Conservation (phyloP, 2,329 filamentous ascomycete species). For the Clarireedia monteithiana region DNA sequence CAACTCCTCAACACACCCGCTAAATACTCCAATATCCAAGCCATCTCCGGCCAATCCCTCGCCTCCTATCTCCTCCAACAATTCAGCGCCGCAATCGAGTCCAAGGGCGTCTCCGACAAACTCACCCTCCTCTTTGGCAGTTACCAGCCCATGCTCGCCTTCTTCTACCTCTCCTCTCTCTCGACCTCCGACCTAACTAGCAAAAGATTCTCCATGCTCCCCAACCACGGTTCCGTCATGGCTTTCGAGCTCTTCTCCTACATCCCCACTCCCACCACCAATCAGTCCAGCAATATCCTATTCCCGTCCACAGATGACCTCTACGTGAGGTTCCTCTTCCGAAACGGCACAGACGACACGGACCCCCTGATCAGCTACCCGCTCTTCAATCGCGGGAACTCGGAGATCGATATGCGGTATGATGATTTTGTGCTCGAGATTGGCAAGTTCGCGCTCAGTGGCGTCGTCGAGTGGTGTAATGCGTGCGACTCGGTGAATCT, state of each 20-base stretch:
- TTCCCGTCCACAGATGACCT: slow-evolving; percentile 31
- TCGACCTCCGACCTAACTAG: slow-evolving; percentile 33
- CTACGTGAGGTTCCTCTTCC: slow-evolving; percentile 49
- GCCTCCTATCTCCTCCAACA: slow-evolving; percentile 37
- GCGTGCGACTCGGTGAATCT: slow-evolving; percentile 17
- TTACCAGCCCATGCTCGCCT: slow-evolving; percentile 46
- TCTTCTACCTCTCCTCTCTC: slow-evolving; percentile 43
- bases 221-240: slow-evolving; percentile 67
- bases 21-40: slow-evolving; percentile 31
- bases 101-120: slow-evolving; percentile 36
- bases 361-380: slow-evolving; percentile 28
- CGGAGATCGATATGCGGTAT: slow-evolving; percentile 24
- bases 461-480: slow-evolving; percentile 24
- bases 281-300: background rate
- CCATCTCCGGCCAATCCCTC: slow-evolving; percentile 47
- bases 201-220: slow-evolving; percentile 39
- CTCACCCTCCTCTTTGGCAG: slow-evolving; percentile 47
- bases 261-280: slow-evolving; percentile 29
- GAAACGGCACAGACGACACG: slow-evolving; percentile 37
- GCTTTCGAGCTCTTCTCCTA: slow-evolving; percentile 58
- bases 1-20: slow-evolving; percentile 48
- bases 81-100: slow-evolving; percentile 35
- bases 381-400: slow-evolving; percentile 25
- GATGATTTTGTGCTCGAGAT: slow-evolving; percentile 23
- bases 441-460: slow-evolving; percentile 16